phyloP scores from a whole-genome alignment of 1,139 yeast genomes.

The Zhuliangozyma parablackwelliae region DNA sequence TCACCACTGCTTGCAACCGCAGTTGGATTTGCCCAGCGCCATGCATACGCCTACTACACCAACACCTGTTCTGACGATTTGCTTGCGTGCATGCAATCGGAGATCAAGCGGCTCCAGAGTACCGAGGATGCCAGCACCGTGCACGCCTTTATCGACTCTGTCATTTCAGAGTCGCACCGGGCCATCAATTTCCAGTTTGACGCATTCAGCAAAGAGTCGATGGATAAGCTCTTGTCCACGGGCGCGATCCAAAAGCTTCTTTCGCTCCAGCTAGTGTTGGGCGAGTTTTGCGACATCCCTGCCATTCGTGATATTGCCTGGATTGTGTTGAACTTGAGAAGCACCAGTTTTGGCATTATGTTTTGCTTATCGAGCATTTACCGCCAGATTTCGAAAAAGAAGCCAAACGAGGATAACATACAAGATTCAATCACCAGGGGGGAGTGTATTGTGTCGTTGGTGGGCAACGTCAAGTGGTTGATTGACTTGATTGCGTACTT shows the following conservation, averaged over 20 bases:
- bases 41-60: constrained; percentile 64
- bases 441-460: constrained; percentile 53
- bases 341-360: constrained; percentile 71
- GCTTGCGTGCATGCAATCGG: constrained; percentile 49
- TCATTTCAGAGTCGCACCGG: constrained; percentile 61
- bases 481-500: constrained; percentile 63
- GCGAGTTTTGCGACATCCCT: constrained; percentile 41
- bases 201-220: constrained; percentile 56
- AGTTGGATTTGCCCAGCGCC: constrained; percentile 60
- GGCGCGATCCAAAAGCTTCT: constrained; percentile 68
- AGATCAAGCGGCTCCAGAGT: constrained; percentile 28
- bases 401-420: constrained; percentile 45
- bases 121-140: neutral
- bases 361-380: constrained; percentile 63
- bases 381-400: constrained; percentile 50
- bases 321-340: constrained; percentile 63
- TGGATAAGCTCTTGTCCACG: constrained; percentile 65
- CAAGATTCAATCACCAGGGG: constrained; percentile 55
- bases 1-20: constrained; percentile 36
- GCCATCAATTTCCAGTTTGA: constrained; percentile 69
- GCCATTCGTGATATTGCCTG: constrained; percentile 59
- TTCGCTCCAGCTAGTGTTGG: constrained; percentile 62
- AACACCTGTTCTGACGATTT: constrained; percentile 65
- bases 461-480: constrained; percentile 78
- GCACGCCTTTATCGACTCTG: constrained; percentile 36